Conservation (phyloP, 176 grass and related monocot genomes). For the Musa itinerans region DNA sequence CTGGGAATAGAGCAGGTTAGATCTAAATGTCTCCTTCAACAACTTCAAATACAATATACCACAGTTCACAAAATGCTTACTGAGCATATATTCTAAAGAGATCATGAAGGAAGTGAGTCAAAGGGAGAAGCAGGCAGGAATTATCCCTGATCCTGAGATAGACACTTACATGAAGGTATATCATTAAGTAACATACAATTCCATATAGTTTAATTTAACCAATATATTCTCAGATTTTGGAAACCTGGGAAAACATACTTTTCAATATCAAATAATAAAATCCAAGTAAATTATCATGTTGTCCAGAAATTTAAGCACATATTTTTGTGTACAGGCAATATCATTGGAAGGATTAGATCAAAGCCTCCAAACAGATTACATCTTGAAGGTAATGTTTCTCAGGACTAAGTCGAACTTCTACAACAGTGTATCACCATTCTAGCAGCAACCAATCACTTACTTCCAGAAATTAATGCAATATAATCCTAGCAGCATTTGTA, state of each 20-base stretch:
- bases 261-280: background rate
- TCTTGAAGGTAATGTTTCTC: constrained; percentile 53
- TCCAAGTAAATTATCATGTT: background rate
- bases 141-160: constrained; percentile 51
- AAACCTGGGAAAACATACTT: background rate
- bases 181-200: background rate
- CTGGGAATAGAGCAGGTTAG: constrained; percentile 45
- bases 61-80: background rate
- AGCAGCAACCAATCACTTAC: background rate
- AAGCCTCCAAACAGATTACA: constrained; percentile 77
- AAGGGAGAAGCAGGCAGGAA: constrained; percentile 60
- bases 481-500: background rate
- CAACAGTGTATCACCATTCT: too few relatives aligned
- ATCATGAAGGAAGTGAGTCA: constrained; percentile 54
- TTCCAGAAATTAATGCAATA: background rate
- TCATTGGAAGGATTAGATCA: constrained; percentile 56
- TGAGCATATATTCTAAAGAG: constrained; percentile 29
- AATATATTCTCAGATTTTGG: background rate
- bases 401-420: background rate
- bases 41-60: background rate
- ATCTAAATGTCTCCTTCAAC: background rate
- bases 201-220: background rate
- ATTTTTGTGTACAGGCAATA: constrained; percentile 36
- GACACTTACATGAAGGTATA: constrained; percentile 75
- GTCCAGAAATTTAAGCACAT: background rate